Percentiles rank a stretch among this genome's conserved stretches.
These are phyloP conservation scores for Chamaecrista fasciculata DNA, from an alignment of 306 rosid species.

Conservation along the genomic window DNA sequence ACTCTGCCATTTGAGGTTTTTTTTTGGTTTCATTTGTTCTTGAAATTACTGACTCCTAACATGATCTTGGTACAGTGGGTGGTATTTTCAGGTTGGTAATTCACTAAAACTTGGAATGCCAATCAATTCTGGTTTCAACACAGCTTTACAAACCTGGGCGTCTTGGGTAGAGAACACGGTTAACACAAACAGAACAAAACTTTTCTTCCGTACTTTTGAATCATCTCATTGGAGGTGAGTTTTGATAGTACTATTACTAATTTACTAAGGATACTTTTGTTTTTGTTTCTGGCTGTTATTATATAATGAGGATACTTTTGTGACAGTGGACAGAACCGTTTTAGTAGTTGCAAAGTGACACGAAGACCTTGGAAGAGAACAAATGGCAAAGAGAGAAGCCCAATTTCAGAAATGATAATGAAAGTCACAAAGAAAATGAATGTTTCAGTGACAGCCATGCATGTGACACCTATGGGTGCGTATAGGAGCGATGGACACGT, in stretches of 20 bases:
- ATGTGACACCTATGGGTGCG: constrained; percentile 76
- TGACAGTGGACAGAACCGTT: constrained; percentile 56
- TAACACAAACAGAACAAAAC: constrained; percentile 61
- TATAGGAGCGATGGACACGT: constrained; percentile 84
- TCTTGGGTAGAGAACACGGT: constrained; percentile 70
- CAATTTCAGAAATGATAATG: constrained; percentile 57
- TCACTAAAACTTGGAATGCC: constrained; percentile 89
- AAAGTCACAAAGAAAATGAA: constrained; percentile 56
- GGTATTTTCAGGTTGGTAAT: constrained; percentile 85
- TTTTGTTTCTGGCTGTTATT: neutral
- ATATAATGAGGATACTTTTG: constrained; percentile 19
- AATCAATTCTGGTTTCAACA: constrained; percentile 62
- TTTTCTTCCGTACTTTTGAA: constrained; percentile 89
- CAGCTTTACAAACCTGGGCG: constrained; percentile 78
- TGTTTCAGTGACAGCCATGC: constrained; percentile 46
- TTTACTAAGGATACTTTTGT: neutral
- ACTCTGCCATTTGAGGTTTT: no score
- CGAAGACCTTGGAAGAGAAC: constrained; percentile 57
- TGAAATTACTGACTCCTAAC: constrained; percentile 35
- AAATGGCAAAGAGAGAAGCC: constrained; percentile 50
- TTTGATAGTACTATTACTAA: no score
- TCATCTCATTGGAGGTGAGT: constrained; percentile 79
- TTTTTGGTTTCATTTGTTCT: no score
- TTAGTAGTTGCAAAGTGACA: constrained; percentile 65
- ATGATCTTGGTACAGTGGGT: constrained; percentile 72